Evolutionary conservation across 192 early-diverging fungal genomes (phyloP).

Genomic region (Coemansia sp.): DNA sequence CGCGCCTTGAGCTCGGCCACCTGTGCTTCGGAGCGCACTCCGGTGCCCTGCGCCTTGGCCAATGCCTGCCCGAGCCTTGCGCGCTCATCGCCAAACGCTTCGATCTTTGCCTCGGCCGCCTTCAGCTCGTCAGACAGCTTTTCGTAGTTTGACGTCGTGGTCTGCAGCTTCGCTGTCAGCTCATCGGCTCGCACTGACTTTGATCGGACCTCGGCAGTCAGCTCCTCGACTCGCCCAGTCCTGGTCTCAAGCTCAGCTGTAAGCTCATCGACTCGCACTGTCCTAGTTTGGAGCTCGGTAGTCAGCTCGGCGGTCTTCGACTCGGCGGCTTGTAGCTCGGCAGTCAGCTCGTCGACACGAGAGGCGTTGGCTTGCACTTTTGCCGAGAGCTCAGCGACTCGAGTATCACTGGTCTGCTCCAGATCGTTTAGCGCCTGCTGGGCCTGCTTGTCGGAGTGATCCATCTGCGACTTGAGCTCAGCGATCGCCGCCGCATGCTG

Average conservation of each 20-base stretch:
- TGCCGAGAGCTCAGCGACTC: not conserved
- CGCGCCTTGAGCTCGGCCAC: slow-evolving; percentile 26
- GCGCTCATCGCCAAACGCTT: slow-evolving; percentile 20
- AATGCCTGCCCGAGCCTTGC: slow-evolving; percentile 33
- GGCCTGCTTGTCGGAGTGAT: slow-evolving; percentile 7
- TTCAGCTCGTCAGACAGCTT: not conserved
- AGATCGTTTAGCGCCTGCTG: slow-evolving; percentile 6
- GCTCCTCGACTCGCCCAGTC: not conserved
- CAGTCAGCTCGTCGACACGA: not conserved
- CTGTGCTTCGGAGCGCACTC: slow-evolving; percentile 28
- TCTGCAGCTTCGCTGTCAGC: slow-evolving; percentile 2
- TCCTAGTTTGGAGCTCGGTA: not conserved
- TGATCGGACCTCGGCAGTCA: not conserved
- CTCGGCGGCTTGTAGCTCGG: slow-evolving; percentile 4
- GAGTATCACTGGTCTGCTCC: not conserved
- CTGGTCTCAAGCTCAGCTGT: not conserved
- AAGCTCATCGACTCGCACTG: not conserved
- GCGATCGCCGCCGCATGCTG: not conserved
- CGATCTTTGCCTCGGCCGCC: not conserved
- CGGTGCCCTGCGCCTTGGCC: slow-evolving; percentile 39
- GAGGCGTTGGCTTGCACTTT: slow-evolving; percentile 5
- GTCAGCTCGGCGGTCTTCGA: not conserved
- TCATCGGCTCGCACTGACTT: not conserved
- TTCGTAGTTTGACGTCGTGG: not conserved
- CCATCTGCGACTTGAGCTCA: slow-evolving; percentile 15